Evolutionary conservation across 495 filamentous ascomycete species (phyloP).

Genomic region (Penicillium malachiteum): DNA sequence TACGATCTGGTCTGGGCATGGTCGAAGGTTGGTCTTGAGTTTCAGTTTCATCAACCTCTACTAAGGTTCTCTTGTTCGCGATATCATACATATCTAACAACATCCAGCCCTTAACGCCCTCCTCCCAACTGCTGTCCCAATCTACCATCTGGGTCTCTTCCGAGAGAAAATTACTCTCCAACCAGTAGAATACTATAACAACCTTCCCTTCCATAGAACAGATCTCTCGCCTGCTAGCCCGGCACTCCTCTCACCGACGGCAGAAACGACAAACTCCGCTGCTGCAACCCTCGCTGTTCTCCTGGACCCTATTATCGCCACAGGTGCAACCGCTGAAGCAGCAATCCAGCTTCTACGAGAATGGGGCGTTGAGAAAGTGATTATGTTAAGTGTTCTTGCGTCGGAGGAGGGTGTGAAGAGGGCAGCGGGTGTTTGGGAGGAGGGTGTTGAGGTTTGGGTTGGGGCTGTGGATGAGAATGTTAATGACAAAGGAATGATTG

Average conservation of each 20-base stretch:
- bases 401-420: conserved; percentile 62
- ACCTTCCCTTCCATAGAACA: conserved; percentile 74
- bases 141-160: conserved; percentile 93
- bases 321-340: conserved; percentile 83
- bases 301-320: conserved; percentile 91
- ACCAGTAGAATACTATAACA: conserved; percentile 98
- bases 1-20: conserved; percentile 88
- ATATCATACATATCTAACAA: conserved; percentile 3
- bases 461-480: conserved; percentile 74
- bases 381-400: conserved; percentile 75
- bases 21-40: conserved; percentile 58
- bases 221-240: conserved; percentile 27
- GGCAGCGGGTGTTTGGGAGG: conserved; percentile 72
- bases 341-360: conserved; percentile 86
- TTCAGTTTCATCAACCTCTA: not conserved
- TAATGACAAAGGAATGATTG: conserved; percentile 82
- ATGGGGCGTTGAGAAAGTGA: conserved; percentile 81
- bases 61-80: not conserved
- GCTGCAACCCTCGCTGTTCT: conserved; percentile 70
- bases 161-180: conserved; percentile 80
- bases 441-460: conserved; percentile 71
- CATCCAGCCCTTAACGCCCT: conserved; percentile 71
- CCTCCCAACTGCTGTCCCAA: conserved; percentile 74
- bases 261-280: conserved; percentile 30
- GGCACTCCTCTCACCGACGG: conserved; percentile 31